These are phyloP conservation scores for Warburgia ugandensis DNA, from an alignment of 164 flowering plant species.

Conservation along the genomic window DNA sequence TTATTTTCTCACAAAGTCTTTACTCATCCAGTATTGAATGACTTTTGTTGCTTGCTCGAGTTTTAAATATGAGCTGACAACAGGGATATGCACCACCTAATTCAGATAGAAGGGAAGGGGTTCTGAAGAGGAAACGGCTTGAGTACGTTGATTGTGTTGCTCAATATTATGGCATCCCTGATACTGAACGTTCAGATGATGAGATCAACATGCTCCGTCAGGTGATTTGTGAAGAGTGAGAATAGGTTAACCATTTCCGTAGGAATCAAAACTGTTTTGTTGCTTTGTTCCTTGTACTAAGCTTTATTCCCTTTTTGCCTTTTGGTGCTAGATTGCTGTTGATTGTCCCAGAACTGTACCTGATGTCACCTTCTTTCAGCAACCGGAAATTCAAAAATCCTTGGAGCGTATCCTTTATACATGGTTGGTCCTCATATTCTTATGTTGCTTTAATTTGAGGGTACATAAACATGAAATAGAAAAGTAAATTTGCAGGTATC, in stretches of 20 bases:
- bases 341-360: constrained; percentile 99
- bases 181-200: constrained; percentile 87
- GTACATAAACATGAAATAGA: too few species aligned
- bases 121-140: constrained; percentile 77
- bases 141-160: constrained; percentile 90
- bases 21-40: not conserved
- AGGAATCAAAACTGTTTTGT: not conserved
- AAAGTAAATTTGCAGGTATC: too few species aligned
- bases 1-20: not conserved
- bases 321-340: constrained; percentile 67
- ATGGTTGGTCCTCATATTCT: constrained; percentile 47
- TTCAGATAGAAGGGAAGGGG: constrained; percentile 99
- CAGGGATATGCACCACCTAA: constrained; percentile 99
- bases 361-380: constrained; percentile 91
- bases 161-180: constrained; percentile 91
- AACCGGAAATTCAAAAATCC: constrained; percentile 83
- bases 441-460: too few species aligned
- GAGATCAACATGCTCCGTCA: constrained; percentile 98
- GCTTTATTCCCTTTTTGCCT: constrained; percentile 1
- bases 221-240: constrained; percentile 29
- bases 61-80: constrained; percentile 76
- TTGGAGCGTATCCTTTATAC: constrained; percentile 94
- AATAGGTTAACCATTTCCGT: too few species aligned
- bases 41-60: constrained; percentile 26
- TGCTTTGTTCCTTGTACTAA: not conserved